Evolutionary conservation across 441 rosid genomes (phyloP).

Genomic region (Raphanus hybrid): DNA sequence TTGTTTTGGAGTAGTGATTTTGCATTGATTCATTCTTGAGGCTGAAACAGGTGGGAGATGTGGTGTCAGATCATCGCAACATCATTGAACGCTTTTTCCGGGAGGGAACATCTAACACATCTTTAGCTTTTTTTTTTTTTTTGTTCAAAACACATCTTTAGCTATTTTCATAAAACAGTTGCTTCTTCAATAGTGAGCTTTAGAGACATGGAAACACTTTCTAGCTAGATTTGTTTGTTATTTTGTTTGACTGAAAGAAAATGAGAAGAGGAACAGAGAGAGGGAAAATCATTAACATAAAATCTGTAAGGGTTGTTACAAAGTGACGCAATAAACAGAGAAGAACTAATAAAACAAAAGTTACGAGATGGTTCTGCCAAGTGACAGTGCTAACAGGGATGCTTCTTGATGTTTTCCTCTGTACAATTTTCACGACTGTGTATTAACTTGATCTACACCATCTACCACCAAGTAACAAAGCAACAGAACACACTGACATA

Average conservation of each 20-base stretch:
- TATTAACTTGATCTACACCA: conserved; percentile 3
- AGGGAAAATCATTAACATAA: too few species aligned
- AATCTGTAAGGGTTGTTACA: too few species aligned
- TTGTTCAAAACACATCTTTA: conserved; percentile 43
- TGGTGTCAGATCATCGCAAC: conserved; percentile 59
- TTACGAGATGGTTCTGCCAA: background rate
- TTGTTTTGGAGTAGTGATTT: too few species aligned
- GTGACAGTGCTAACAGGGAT: background rate
- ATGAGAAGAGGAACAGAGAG: too few species aligned
- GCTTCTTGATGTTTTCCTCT: background rate
- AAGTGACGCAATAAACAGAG: too few species aligned
- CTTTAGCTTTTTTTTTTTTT: conserved; percentile 41
- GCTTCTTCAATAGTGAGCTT: background rate
- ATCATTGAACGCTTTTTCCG: conserved; percentile 76
- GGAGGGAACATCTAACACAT: conserved; percentile 55
- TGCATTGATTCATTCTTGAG: too few species aligned
- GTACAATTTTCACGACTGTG: background rate
- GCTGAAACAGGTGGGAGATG: conserved; percentile 36
- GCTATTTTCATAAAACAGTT: conserved; percentile 15
- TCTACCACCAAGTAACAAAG: background rate
- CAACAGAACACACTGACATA: background rate
- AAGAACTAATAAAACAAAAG: background rate
- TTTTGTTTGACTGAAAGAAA: too few species aligned
- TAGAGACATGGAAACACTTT: background rate
- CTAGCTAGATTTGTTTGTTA: too few species aligned